Evolutionary conservation across 1,139 yeast genomes (phyloP).

Genomic region (Zygotorulaspora mrakii): DNA sequence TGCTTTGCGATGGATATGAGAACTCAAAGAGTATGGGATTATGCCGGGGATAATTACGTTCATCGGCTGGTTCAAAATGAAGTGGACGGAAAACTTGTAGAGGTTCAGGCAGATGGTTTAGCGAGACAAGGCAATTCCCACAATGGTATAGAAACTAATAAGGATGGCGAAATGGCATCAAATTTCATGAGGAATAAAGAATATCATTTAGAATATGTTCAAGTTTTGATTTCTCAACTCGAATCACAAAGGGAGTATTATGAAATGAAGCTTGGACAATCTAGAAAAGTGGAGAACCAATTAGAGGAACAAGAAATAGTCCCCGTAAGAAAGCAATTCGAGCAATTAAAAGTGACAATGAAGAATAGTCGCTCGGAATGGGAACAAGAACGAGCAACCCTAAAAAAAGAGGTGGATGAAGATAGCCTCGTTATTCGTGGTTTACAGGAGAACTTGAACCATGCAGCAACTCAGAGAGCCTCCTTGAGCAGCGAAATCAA

Average conservation of each 20-base stretch:
- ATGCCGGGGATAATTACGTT: constrained; percentile 87
- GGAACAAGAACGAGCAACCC: constrained; percentile 8
- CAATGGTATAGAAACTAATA: constrained; percentile 14
- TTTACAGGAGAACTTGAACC: constrained; percentile 55
- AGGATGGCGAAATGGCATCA: constrained; percentile 22
- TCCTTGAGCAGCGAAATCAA: constrained; percentile 30
- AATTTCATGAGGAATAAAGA: constrained; percentile 47
- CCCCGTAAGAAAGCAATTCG: constrained; percentile 30
- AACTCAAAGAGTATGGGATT: constrained; percentile 93
- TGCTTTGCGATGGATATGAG: constrained; percentile 88
- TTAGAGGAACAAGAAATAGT: constrained; percentile 4
- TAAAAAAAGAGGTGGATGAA: constrained; percentile 41
- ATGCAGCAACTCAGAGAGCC: constrained; percentile 41
- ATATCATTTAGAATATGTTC: constrained; percentile 74
- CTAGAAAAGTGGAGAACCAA: constrained; percentile 14
- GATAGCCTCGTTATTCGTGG: constrained; percentile 55
- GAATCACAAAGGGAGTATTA: constrained; percentile 89
- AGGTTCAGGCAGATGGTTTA: constrained; percentile 40
- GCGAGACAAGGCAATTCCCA: constrained; percentile 3
- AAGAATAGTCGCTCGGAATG: constrained; percentile 24
- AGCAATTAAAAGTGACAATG: constrained; percentile 23
- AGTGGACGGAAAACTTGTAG: constrained; percentile 80
- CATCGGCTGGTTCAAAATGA: constrained; percentile 83
- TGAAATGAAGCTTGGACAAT: constrained; percentile 55
- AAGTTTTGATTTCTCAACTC: constrained; percentile 70